Evolutionary conservation across 2,329 filamentous ascomycete species (phyloP), one percentile per base, ranked within the genome.

Genomic region (Penicillium italicum): DNA sequence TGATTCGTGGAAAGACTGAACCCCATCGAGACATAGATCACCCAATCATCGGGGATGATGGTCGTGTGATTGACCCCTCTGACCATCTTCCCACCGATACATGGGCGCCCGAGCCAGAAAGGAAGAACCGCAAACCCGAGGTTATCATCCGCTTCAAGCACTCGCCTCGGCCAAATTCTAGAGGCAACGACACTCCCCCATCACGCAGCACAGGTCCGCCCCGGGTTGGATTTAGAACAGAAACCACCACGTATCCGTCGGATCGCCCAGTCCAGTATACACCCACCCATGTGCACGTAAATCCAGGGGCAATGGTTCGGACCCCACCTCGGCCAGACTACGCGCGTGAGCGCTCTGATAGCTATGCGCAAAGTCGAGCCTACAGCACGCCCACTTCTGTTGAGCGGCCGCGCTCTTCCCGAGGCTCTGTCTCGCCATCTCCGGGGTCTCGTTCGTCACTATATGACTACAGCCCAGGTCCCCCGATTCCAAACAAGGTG

Each of bases 51-150:
- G 83, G 82, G 18, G 84, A 83, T 65, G 82, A 85, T 66, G 85
- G 85, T 16, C 79, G 83, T 33, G 80, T 85, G 53, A 85, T 87
- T 62, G 85, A 87, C 69, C 85, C 85, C 5, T 85, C 83, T 0
- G 85, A 87, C 66, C 84, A 87, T 66, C 75, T 87, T 2, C 85
- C 85, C 0, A 77, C 85, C 3, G 81, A 85, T 58, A 84, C 82
- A 2, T 87, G 85, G 85, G 85, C 85, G 0, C 85, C 85, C 0
- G 85, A 87, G 64, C 85, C 85, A 2, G 83, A 85, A 60, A 78
- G 79, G 37, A 87, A 86, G 62, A 74, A 68, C 45, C 73, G 72
- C 48, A 74, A 81, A 69, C 74, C 77, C 22, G 77, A 79, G 44
- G 74, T 79, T 26, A 75, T 79, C 16, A 72, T 80, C 44, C 75